phyloP scores from a whole-genome alignment of 345 rosid species.

The Eucalyptus sp. region DNA sequence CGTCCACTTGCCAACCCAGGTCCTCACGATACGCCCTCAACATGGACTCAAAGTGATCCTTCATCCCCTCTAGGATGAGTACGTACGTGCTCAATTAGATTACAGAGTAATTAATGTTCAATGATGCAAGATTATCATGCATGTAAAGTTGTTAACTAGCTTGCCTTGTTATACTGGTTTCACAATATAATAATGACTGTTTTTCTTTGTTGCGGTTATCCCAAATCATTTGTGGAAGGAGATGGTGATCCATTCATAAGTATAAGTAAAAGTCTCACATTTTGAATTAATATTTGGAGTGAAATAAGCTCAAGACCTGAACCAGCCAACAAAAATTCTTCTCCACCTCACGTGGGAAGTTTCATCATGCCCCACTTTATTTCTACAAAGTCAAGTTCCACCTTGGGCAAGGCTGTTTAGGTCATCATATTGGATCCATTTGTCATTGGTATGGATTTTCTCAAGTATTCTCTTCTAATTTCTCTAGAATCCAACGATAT shows the following conservation, averaged over 20 bases:
- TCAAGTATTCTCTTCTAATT: not conserved
- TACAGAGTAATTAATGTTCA: not conserved
- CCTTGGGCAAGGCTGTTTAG: no score
- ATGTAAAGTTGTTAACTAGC: not conserved
- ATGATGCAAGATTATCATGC: not conserved
- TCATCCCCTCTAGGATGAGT: not conserved
- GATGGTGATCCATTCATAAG: no score
- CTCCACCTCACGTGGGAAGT: not conserved
- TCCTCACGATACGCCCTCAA: constrained; percentile 9
- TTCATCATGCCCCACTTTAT: no score
- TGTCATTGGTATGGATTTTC: not conserved
- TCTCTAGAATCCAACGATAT: rapidly evolving
- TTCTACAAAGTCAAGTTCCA: no score
- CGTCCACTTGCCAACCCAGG: constrained; percentile 12
- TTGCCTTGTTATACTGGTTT: not conserved
- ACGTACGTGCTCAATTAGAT: not conserved
- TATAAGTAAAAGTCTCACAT: rapidly evolving
- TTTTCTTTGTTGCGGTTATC: not conserved
- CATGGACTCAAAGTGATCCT: constrained; percentile 29
- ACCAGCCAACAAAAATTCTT: not conserved
- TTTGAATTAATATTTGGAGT: no score
- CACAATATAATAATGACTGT: not conserved
- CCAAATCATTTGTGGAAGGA: not conserved
- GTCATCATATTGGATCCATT: not conserved
- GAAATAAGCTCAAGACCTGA: no score